phyloP scores from a whole-genome alignment of 805 yeast genomes.

The Candida tallmaniae region DNA sequence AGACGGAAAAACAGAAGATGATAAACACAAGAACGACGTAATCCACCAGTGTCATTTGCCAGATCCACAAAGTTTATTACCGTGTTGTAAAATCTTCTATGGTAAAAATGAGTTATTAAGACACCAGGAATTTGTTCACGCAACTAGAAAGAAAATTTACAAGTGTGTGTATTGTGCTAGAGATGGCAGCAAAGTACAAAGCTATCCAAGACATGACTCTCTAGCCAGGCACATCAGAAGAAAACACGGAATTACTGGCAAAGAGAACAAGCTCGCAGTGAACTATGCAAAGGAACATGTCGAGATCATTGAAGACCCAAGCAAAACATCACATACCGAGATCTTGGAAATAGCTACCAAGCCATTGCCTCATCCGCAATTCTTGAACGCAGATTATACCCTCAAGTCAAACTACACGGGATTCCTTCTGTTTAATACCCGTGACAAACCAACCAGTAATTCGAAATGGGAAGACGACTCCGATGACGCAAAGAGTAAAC shows the following conservation, averaged over 20 bases:
- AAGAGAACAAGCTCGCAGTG: constrained; percentile 42
- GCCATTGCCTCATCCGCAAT: constrained; percentile 28
- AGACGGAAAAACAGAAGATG: constrained; percentile 1
- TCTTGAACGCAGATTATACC: constrained; percentile 25
- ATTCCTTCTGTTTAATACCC: constrained; percentile 25
- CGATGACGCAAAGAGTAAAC: neutral
- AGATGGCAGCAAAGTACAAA: constrained; percentile 31
- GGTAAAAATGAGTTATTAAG: constrained; percentile 41
- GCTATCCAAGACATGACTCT: constrained; percentile 43
- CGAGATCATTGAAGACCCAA: constrained; percentile 30
- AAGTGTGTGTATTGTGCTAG: constrained; percentile 37
- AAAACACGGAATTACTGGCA: constrained; percentile 42
- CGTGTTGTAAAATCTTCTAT: constrained; percentile 38
- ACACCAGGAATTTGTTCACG: constrained; percentile 45
- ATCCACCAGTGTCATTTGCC: constrained; percentile 40
- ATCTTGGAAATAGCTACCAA: constrained; percentile 12
- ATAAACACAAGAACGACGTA: constrained; percentile 10
- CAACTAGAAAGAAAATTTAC: constrained; percentile 38
- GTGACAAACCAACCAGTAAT: constrained; percentile 5
- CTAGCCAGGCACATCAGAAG: constrained; percentile 40
- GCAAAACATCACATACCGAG: constrained; percentile 8
- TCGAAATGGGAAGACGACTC: constrained; percentile 4
- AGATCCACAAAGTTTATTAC: constrained; percentile 27
- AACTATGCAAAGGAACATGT: constrained; percentile 40
- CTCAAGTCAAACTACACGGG: constrained; percentile 27